phyloP scores from a whole-genome alignment of 305 asterid genomes.

The Caryopteris hybrid region DNA sequence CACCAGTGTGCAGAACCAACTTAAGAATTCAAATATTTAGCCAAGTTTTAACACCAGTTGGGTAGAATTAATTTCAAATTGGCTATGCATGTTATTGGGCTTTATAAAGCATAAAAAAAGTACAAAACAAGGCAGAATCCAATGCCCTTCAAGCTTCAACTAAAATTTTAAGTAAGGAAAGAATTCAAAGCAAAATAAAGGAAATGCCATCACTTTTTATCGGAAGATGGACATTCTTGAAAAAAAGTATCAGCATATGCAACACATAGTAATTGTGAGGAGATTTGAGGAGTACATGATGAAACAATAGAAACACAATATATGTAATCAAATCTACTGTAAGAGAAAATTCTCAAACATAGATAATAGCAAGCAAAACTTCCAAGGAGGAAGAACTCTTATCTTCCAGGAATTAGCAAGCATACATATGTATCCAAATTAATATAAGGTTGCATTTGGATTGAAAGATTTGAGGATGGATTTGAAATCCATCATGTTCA shows the following conservation, averaged over 20 bases:
- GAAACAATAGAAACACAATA: not conserved
- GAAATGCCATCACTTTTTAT: not conserved
- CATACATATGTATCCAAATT: not conserved
- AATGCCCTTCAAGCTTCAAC: not conserved
- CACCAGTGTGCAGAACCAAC: not conserved
- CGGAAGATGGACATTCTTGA: not conserved
- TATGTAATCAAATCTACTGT: not conserved
- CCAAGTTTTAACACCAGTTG: not conserved
- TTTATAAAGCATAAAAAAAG: not conserved
- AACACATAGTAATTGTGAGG: not conserved
- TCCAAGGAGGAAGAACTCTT: not conserved
- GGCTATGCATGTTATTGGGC: not conserved
- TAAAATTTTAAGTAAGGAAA: not conserved
- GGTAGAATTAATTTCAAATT: not conserved
- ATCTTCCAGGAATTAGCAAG: not conserved
- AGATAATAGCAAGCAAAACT: not conserved
- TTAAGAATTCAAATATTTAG: not conserved
- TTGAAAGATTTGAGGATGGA: not conserved
- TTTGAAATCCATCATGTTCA: not conserved
- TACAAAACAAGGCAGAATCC: not conserved
- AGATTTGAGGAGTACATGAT: not conserved
- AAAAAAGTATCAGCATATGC: not conserved
- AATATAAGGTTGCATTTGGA: not conserved
- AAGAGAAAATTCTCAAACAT: not conserved
- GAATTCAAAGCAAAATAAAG: too few species aligned